Base-by-base conservation (phyloP, 208 protist species). In the Plasmodiophora brassicae region DNA sequence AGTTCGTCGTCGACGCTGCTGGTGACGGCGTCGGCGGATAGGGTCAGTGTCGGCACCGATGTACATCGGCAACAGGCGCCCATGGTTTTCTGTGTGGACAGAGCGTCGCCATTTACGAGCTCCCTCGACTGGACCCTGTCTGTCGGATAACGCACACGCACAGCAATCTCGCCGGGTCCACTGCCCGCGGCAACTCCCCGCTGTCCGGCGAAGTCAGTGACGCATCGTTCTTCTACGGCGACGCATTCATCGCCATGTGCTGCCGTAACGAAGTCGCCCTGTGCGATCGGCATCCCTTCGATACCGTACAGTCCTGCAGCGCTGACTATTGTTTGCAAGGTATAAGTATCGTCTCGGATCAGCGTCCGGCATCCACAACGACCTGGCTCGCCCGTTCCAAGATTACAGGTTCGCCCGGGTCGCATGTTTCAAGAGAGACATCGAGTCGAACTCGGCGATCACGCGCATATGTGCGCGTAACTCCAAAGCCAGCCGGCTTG, bases 351-450 rank as follows among this genome's bases (percentile, higher is more conserved):
- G n/a, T 36, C 20, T 78, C 5, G 65, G 65, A 8, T 44, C 65
- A 32, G 65, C 65, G 14, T 38, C 5, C n/a, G n/a, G n/a, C n/a
- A n/a, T n/a, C n/a, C n/a, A n/a, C n/a, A 38, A 32, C 65, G 65
- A 78, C 14, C n/a, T 78, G 20, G 41, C 10, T 32, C 5, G 65
- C 5, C 65, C 65, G 20, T 78, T 44, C 41, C 65, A 78, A 32
- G 65, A 78, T 78, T 78, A 78, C n/a, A 5, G n/a, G n/a, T 78
- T 78, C 65, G 20, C 14, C n/a, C 65, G 65, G 20, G 65, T 78
- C n/a, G 65, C 65, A 38, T n/a, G 10, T 32, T 78, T 36, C n/a
- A 5, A 32, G 65, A n/a, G 41, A 14, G n/a, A 78, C 65, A 32
- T 8, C n/a, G 65, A 78, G 14, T 36, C 65, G n/a, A 78, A 78